Base-by-base conservation (phyloP, 495 filamentous ascomycete species). In the Penicillium ucsense region DNA sequence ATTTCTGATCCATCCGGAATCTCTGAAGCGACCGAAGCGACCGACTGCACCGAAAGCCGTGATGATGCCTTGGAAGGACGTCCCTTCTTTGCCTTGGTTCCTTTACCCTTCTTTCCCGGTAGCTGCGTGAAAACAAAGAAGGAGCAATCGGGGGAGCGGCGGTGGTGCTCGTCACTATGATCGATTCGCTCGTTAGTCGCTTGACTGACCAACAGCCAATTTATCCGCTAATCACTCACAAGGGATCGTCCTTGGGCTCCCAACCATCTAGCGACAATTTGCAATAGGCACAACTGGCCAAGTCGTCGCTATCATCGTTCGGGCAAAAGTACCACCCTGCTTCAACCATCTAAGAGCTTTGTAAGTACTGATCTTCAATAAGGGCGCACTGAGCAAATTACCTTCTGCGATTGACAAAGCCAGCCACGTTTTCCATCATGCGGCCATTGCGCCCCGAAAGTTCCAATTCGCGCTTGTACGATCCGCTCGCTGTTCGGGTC, bases 281-380 rank as follows among this genome's bases (percentile, higher is more conserved):
- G 64, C 92, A 98, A 63, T 97, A 96, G 11, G 82, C 78, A 60
- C 92, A 98, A 8, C 79, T 89, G 3, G 84, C 86, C 62, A 88
- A 80, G 64, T 98, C 92, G 45, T 87, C 78, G 30, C 79, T 83
- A 33, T 90, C 89, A 33, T 75, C 70, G 1, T 75, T 86, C 0
- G 92, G 92, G 33, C 87, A 89, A 64, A 90, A 95, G 60, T 85
- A 88, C 88, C 90, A 98, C 10, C 92, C 92, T 5, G 86, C 86
- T 46, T 88, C 84, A 36, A 86, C 85, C 76, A 96, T 86, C 89
- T 96, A 53, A 36, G n/a, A 34, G 30, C 43, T 36, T 35, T 47
- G 46, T 58, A 42, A 52, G 46, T 42, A 41, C 38, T 35, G 36
- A 43, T 47, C 38, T 60, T 31, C 51, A 31, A 35, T 7, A 4